A percentile compares a stretch with the other conserved stretches of the same genome.
phyloP scores from a whole-genome alignment of 2,329 filamentous ascomycete species.

The Leptographium radiaticola region DNA sequence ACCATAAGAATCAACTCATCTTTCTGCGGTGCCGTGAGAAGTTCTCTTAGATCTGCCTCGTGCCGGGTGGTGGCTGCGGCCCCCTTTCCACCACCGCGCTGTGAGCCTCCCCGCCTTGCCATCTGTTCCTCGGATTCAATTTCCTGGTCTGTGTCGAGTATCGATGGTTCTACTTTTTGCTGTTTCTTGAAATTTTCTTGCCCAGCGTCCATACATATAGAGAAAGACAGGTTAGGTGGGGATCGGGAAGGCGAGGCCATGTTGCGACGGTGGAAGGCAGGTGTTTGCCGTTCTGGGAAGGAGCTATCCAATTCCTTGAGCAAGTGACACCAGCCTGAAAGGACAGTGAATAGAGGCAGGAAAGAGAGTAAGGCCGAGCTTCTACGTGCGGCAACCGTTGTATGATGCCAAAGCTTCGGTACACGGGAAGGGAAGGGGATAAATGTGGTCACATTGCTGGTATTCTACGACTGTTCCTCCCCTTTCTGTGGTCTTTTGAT shows the following conservation, averaged over 20 bases:
- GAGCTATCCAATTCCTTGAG: not conserved
- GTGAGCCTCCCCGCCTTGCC: slow-evolving; percentile 6
- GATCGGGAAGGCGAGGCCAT: not conserved
- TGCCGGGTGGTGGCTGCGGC: slow-evolving; percentile 20
- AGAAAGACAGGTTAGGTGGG: not conserved
- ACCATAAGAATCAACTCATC: slow-evolving; percentile 39
- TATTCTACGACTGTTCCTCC: not conserved
- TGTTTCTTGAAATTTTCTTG: not conserved
- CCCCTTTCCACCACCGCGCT: slow-evolving; percentile 5
- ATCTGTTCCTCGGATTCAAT: slow-evolving; percentile 2
- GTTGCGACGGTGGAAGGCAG: not conserved
- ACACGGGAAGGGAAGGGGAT: not conserved
- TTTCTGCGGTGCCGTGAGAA: slow-evolving; percentile 34
- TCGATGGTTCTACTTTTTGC: not conserved
- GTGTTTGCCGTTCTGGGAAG: not conserved
- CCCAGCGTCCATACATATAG: not conserved
- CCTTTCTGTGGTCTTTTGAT: not conserved
- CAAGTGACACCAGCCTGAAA: not conserved
- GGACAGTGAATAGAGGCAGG: not conserved
- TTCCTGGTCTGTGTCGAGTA: not conserved
- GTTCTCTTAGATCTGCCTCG: slow-evolving; percentile 36
- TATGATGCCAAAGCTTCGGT: not conserved
- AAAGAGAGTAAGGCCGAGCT: not conserved
- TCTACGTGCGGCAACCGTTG: not conserved
- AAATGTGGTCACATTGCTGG: not conserved